Base-by-base conservation (phyloP, 2,329 filamentous ascomycete species). In the Penicillium frequentans region DNA sequence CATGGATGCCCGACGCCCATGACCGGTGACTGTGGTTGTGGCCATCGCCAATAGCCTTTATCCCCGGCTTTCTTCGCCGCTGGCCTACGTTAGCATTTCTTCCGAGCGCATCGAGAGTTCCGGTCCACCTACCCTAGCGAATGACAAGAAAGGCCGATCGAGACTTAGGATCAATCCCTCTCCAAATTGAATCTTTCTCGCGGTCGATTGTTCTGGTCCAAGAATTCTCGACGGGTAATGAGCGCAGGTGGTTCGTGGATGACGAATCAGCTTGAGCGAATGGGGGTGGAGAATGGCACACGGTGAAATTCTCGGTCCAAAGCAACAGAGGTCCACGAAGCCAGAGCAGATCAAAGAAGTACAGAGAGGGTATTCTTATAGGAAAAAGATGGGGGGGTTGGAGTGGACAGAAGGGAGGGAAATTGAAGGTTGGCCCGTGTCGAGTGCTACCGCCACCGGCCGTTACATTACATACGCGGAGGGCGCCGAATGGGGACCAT, bases 1-100 rank as follows among this genome's bases (percentile, higher is more conserved):
- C 62, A 74, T 70, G 37, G 74, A 75, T 49, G 74, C 62, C 55
- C 70, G 73, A 68, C 72, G 73, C 52, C 72, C 74, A 61, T 73
- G 71, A 44, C 72, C 73, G 43, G 73, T 73, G 55, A 76, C 67
- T 55, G 71, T 74, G 9, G 73, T 75, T 53, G 74, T 76, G 54
- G 72, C 74, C 75, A 77, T 77, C 54, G 55, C 69, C 60, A 51
- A 56, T 35, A 29, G 50, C 21, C 53, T 35, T 31, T 26, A 16
- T 44, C 21, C 24, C 26, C 19, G 19, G 27, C 49, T 44, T 23
- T 52, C 49, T 52, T 43, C 19, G 24, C 49, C 39, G 39, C 39
- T 42, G 35, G 27, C 9, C 8, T 2, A 24, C 19, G 29, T 52
- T 52, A 52, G 39, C 37, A 45, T 10, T 27, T 29, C 39, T 24